phyloP scores from a whole-genome alignment of 371 early-diverging fungal genomes.

The Rhizopus microsporus region DNA sequence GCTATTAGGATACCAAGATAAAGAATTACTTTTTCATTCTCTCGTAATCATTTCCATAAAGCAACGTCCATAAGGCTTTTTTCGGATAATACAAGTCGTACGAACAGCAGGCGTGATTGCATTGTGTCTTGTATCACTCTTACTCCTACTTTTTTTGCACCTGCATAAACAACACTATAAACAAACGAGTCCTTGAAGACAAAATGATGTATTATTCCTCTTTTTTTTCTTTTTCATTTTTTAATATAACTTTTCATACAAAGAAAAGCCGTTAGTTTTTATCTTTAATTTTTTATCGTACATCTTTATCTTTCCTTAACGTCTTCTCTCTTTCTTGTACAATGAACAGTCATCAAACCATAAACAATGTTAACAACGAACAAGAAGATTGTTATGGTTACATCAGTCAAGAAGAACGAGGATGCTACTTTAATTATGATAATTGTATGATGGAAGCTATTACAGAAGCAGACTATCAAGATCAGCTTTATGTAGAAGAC shows the following conservation, averaged over 20 bases:
- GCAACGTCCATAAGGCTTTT: not conserved
- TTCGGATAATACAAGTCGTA: not conserved
- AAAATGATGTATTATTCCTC: not conserved
- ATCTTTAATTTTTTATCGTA: too few relatives aligned
- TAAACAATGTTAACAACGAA: not conserved
- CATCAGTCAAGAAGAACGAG: conserved; percentile 9
- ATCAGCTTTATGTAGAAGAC: conserved; percentile 19
- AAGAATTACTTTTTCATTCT: not conserved
- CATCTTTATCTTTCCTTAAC: too few relatives aligned
- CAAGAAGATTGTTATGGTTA: not conserved
- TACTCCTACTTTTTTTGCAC: conserved; percentile 4
- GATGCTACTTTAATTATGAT: conserved; percentile 16
- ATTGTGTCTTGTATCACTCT: not conserved
- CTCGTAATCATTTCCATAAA: not conserved
- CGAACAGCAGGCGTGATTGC: not conserved
- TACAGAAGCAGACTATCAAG: conserved; percentile 22
- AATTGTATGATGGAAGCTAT: conserved; percentile 12
- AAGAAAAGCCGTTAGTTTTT: not conserved
- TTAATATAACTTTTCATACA: not conserved
- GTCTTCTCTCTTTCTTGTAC: not conserved
- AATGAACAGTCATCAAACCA: not conserved
- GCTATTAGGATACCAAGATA: too few relatives aligned
- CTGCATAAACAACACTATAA: conserved; percentile 2
- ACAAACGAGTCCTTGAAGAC: not conserved
- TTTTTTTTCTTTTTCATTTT: not conserved